Evolutionary conservation across 192 early-diverging fungal species (phyloP).

Genomic region (Linnemannia zychae): DNA sequence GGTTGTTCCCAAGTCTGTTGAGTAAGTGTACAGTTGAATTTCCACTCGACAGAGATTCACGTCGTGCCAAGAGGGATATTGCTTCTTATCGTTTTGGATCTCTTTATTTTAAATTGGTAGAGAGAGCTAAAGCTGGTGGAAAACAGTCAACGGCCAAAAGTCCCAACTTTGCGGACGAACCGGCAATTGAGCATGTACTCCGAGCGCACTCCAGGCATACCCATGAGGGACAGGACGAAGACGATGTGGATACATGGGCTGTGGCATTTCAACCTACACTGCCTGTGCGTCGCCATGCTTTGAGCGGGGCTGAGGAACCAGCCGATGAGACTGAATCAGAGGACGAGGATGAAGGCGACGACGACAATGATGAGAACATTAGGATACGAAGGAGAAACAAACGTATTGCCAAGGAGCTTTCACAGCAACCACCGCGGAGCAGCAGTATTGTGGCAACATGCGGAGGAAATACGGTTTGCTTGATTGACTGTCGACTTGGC

Average conservation of each 20-base stretch:
- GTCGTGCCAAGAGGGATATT: background rate
- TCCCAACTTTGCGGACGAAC: background rate
- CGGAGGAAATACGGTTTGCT: constrained; percentile 57
- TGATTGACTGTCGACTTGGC: constrained; percentile 60
- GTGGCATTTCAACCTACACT: constrained; percentile 60
- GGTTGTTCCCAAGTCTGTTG: background rate
- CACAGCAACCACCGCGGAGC: background rate
- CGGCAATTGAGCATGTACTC: constrained; percentile 29
- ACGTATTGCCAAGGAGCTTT: background rate
- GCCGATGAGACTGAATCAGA: background rate
- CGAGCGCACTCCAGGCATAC: constrained; percentile 47
- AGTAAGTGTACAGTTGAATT: background rate
- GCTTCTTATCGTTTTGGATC: background rate
- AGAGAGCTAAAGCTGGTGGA: background rate
- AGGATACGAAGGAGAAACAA: background rate
- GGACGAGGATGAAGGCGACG: background rate
- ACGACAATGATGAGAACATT: background rate
- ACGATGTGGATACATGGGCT: constrained; percentile 55
- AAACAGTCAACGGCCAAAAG: background rate
- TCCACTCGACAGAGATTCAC: too few species aligned
- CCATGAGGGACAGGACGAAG: constrained; percentile 51
- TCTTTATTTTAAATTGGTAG: background rate
- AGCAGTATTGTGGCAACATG: constrained; percentile 59
- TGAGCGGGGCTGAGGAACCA: background rate
- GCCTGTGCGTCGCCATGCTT: background rate